Conservation (phyloP, 345 rosid genomes). For the Kandelia obovata region DNA sequence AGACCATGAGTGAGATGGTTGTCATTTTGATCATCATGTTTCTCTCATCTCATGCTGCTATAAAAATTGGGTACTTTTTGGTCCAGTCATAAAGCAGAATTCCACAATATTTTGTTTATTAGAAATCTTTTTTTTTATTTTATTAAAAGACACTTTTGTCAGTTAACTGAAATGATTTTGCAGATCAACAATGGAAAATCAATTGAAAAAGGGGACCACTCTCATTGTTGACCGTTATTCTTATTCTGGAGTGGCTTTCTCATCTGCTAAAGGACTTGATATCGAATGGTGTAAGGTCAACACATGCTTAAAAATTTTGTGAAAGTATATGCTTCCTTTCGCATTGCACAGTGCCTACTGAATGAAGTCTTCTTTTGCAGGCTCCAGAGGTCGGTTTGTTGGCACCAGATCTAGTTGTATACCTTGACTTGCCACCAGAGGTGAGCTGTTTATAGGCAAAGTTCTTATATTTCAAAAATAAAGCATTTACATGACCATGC, state of each 20-base stretch:
- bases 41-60: no score
- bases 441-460: conserved; percentile 27
- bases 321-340: background rate
- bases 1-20: no score
- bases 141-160: background rate
- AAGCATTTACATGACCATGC: background rate
- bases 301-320: background rate
- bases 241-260: conserved; percentile 90
- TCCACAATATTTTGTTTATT: no score
- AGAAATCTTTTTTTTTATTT: no score
- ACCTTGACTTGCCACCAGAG: conserved; percentile 80
- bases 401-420: conserved; percentile 74
- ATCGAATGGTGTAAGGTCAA: conserved; percentile 84
- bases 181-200: conserved; percentile 80
- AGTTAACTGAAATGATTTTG: conserved; percentile 16
- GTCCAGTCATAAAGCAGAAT: no score
- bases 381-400: conserved; percentile 73
- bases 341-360: background rate
- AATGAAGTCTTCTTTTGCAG: conserved; percentile 32
- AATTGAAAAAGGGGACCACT: conserved; percentile 69
- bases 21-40: no score
- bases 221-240: conserved; percentile 88
- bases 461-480: background rate
- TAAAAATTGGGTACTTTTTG: no score
- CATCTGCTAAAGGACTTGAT: conserved; percentile 86